Percentiles rank a stretch among this genome's conserved stretches.
Conservation (phyloP, 371 early-diverging fungal species). For the Mortierella sp. region DNA sequence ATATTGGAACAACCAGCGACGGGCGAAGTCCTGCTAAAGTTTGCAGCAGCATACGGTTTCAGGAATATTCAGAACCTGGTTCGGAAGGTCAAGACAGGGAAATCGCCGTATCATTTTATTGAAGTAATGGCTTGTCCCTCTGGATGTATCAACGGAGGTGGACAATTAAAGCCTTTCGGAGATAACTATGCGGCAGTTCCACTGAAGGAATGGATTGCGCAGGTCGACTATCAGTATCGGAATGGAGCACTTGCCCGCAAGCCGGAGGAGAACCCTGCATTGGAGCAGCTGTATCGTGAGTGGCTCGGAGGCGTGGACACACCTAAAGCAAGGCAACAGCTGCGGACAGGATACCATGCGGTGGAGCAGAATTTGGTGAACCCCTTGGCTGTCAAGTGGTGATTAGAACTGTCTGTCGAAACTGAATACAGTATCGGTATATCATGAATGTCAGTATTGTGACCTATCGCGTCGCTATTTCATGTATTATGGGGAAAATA, state of each 20-base stretch:
- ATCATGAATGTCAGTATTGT: too few relatives aligned
- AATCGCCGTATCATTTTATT: slow-evolving; percentile 85
- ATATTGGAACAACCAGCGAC: slow-evolving; percentile 59
- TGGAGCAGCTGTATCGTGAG: slow-evolving; percentile 49
- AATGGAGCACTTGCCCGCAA: slow-evolving; percentile 22
- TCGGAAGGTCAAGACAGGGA: slow-evolving; percentile 81
- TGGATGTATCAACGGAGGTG: slow-evolving; percentile 94
- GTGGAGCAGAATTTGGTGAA: slow-evolving; percentile 71
- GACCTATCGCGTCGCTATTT: too few relatives aligned
- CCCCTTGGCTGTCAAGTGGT: slow-evolving; percentile 84
- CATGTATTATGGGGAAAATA: too few relatives aligned
- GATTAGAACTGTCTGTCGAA: not conserved
- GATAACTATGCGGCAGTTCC: slow-evolving; percentile 49
- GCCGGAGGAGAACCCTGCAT: slow-evolving; percentile 47
- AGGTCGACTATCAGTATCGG: slow-evolving; percentile 65
- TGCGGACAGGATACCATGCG: slow-evolving; percentile 84
- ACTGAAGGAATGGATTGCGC: slow-evolving; percentile 60
- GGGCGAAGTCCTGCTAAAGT: slow-evolving; percentile 69
- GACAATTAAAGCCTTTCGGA: slow-evolving; percentile 70
- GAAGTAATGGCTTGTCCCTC: slow-evolving; percentile 98
- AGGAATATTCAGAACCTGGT: slow-evolving; percentile 96
- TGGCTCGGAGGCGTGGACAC: slow-evolving; percentile 61
- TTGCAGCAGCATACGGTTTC: slow-evolving; percentile 95
- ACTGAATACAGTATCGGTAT: too few relatives aligned
- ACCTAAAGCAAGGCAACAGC: slow-evolving; percentile 59